phyloP scores from a whole-genome alignment of 495 filamentous ascomycete genomes.

The Aspergillus olivimuriae region DNA sequence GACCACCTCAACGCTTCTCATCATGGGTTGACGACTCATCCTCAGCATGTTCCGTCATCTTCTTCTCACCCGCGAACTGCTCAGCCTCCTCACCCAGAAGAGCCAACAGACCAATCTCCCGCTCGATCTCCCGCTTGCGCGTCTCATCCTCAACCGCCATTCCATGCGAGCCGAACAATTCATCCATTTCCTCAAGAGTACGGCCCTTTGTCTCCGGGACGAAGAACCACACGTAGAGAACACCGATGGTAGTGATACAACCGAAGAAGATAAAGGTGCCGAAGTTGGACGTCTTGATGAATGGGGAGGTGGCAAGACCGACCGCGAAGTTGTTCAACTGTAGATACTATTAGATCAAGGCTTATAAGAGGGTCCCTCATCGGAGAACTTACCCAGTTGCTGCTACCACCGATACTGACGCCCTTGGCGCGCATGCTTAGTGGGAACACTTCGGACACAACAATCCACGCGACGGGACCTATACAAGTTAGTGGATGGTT shows the following conservation, averaged over 20 bases:
- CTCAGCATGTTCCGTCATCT: too few relatives aligned
- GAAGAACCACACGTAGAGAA: conserved; percentile 42
- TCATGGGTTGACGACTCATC: too few relatives aligned
- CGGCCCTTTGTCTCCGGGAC: conserved; percentile 53
- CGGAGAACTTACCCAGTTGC: conserved; percentile 45
- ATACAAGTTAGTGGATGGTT: conserved; percentile 3
- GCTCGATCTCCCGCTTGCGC: too few relatives aligned
- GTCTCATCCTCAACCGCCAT: too few relatives aligned
- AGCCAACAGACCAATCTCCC: too few relatives aligned
- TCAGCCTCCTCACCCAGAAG: too few relatives aligned
- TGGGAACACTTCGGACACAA: conserved; percentile 41
- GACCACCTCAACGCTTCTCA: too few relatives aligned
- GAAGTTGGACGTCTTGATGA: conserved; percentile 26
- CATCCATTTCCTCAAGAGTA: conserved; percentile 52
- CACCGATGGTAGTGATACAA: conserved; percentile 40
- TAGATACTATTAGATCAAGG: too few relatives aligned
- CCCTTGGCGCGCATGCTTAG: conserved; percentile 40
- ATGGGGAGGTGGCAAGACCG: conserved; percentile 32
- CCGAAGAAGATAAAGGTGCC: conserved; percentile 45
- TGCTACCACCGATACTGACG: conserved; percentile 34
- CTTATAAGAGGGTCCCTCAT: too few relatives aligned
- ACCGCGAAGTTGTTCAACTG: conserved; percentile 50
- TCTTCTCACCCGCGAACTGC: too few relatives aligned
- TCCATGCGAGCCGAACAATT: conserved; percentile 48
- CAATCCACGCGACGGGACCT: conserved; percentile 40